Evolutionary conservation across 148 eudicot species (phyloP), one percentile per base, ranked within the genome.

Genomic region (Pouteria glomerata): DNA sequence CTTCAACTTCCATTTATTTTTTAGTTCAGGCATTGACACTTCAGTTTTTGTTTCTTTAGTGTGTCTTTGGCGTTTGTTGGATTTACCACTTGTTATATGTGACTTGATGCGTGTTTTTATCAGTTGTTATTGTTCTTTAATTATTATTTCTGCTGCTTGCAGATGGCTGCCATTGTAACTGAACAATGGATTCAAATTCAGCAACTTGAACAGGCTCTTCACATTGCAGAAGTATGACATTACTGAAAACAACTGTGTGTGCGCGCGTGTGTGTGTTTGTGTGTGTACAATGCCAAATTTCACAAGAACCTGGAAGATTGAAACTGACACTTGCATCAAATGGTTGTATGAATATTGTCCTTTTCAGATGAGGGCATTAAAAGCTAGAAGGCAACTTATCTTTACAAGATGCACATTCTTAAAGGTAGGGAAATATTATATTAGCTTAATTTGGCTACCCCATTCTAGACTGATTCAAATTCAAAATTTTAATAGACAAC

Each of bases 161-260:
- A 94, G 98, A 85, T 85, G 85, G 81, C 82, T 69, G 85, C 79
- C 44, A 82, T 94, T 21, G 83, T 94, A 52, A 75, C 90, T 51
- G 98, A 94, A 80, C 89, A 89, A 44, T 94, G 98, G 98, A 81
- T 85, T 86, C 97, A 94, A 73, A 80, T 94, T 72, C 97, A 89
- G 78, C 89, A 86, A 74, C 97, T 94, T 66, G 97, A 94, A 75
- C 98, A 89, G 80, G 96, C 96, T 73, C 83, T 84, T 83, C 83
- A 89, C 79, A 86, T 83, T 69, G 79, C 91, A 66, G 83, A 94
- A 85, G 97, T 91, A 87, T 60, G 4, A 47, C 42, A 37, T 75
- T 23, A 34, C 70, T 53, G 37, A 29, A 19, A 35, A 48, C 34
- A 71, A 26, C 56, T 63, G n/a, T n/a, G n/a, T n/a, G n/a, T n/a